A percentile compares a stretch with the other conserved stretches of the same genome.
phyloP scores from a whole-genome alignment of 148 eudicot genomes.

The Rheum nobile region DNA sequence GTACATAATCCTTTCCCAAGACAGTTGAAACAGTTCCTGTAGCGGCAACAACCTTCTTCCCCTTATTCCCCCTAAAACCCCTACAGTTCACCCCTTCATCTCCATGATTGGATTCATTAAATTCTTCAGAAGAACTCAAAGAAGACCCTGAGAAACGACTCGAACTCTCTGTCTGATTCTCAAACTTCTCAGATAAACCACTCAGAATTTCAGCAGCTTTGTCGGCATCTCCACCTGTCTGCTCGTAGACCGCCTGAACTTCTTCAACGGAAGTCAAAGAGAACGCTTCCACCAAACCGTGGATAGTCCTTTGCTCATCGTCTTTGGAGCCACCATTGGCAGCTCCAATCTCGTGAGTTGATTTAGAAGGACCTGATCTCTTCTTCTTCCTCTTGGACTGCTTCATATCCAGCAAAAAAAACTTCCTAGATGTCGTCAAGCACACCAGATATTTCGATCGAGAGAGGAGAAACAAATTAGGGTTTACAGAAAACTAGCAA shows the following conservation, averaged over 20 bases:
- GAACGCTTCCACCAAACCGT: slow-evolving; percentile 49
- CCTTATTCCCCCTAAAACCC: slow-evolving; percentile 24
- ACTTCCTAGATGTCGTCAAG: background rate
- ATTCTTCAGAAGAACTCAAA: slow-evolving; percentile 47
- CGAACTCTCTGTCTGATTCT: slow-evolving; percentile 32
- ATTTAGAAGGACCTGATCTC: slow-evolving; percentile 24
- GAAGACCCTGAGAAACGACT: slow-evolving; percentile 20
- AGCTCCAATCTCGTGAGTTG: slow-evolving; percentile 4
- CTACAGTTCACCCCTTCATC: slow-evolving; percentile 10
- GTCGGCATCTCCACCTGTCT: slow-evolving; percentile 41
- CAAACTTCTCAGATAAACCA: slow-evolving; percentile 18
- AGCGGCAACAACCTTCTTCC: slow-evolving; percentile 57
- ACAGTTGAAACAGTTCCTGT: slow-evolving; percentile 61
- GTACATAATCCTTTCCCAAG: slow-evolving; percentile 59
- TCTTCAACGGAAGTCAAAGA: slow-evolving; percentile 51
- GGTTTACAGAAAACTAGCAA: background rate
- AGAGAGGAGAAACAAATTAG: background rate
- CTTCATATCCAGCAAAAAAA: slow-evolving; percentile 27
- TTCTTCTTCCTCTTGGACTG: slow-evolving; percentile 51
- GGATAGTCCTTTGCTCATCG: slow-evolving; percentile 23
- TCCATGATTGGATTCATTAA: slow-evolving; percentile 12
- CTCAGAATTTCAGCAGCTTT: slow-evolving; percentile 57
- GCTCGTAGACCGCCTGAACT: slow-evolving; percentile 38
- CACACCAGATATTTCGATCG: background rate
- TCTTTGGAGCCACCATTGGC: slow-evolving; percentile 6